Conservation (phyloP, 2,329 filamentous ascomycete genomes). For the Sporothrix schenckii region DNA sequence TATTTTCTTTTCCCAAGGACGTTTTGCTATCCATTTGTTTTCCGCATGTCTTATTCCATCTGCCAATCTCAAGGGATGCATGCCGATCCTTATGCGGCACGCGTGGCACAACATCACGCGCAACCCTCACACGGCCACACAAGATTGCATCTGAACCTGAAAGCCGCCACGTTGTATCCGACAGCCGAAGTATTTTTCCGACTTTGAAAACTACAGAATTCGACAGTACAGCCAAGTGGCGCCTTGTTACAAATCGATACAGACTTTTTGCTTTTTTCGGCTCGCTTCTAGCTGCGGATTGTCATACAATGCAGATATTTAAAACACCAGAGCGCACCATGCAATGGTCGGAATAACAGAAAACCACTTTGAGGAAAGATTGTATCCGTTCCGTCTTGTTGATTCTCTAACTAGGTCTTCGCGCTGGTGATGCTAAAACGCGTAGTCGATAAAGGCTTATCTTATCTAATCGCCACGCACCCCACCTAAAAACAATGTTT, state of each 20-base stretch:
- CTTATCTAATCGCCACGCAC: constrained; percentile 31
- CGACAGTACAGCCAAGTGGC: neutral
- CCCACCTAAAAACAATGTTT: constrained; percentile 27
- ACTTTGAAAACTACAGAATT: neutral
- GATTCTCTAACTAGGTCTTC: neutral
- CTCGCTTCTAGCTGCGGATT: neutral
- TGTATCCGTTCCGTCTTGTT: neutral
- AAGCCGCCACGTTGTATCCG: neutral
- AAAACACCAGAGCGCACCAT: neutral
- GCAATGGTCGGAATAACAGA: too few relatives aligned
- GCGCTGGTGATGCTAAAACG: constrained; percentile 15
- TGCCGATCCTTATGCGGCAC: constrained; percentile 17
- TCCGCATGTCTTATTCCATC: constrained; percentile 3
- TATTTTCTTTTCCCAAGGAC: neutral
- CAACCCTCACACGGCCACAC: constrained; percentile 1
- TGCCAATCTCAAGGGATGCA: constrained; percentile 16
- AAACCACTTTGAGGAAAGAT: too few relatives aligned
- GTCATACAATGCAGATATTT: neutral
- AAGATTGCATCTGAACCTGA: neutral
- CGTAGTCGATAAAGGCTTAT: constrained; percentile 26
- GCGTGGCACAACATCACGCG: constrained; percentile 3
- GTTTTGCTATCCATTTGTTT: neutral
- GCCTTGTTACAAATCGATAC: neutral
- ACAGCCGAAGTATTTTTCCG: neutral
- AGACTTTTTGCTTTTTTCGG: neutral